A percentile compares a stretch with the other conserved stretches of the same genome.
These are phyloP conservation scores for Eucalyptus microcorys DNA, from an alignment of 345 rosid species.

Conservation along the genomic window DNA sequence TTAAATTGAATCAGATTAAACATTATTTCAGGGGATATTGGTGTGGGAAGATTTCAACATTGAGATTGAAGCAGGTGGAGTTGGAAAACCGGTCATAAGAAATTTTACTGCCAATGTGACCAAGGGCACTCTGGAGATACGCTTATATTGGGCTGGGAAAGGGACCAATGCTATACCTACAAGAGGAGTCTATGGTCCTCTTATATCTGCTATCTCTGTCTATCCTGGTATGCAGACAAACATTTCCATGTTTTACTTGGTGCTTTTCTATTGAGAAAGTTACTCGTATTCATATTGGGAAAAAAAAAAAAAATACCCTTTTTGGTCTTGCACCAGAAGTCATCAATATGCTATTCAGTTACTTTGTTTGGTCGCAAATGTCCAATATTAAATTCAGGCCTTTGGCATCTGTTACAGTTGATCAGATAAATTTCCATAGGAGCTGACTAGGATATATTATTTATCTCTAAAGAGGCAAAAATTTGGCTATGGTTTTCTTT, in stretches of 20 bases:
- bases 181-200: conserved; percentile 6
- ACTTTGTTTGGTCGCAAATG: not conserved
- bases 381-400: not conserved
- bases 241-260: not conserved
- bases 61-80: conserved; percentile 11
- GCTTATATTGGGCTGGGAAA: conserved; percentile 12
- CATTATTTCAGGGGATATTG: not conserved
- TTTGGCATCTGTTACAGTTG: not conserved
- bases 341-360: too few species aligned
- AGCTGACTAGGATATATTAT: not conserved
- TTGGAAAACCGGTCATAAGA: not conserved
- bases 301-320: not conserved
- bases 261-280: not conserved
- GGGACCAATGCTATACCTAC: not conserved
- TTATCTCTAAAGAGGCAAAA: not conserved
- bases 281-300: not conserved
- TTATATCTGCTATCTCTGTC: conserved; percentile 9
- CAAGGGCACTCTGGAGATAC: not conserved
- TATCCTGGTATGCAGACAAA: not conserved
- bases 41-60: conserved; percentile 7
- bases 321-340: too few species aligned
- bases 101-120: not conserved
- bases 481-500: not conserved
- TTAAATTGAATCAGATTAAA: not conserved
- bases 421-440: not conserved